Percentiles rank a stretch among this genome's conserved stretches.
Conservation (phyloP, 371 early-diverging fungal genomes). For the Chytridiales sp. region DNA sequence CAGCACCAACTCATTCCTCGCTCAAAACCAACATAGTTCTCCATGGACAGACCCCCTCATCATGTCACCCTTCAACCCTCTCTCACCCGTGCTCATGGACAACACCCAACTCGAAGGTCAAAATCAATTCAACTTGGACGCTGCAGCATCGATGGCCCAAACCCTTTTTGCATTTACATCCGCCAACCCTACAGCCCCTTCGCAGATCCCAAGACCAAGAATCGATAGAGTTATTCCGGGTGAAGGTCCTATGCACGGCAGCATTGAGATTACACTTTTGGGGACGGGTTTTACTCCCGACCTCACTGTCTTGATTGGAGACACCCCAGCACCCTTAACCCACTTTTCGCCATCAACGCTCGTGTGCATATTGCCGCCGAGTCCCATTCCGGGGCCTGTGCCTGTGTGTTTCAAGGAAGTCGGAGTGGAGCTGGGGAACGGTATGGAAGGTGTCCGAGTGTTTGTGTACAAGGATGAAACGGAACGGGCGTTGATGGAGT, state of each 20-base stretch:
- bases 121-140: too few species aligned
- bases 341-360: slow-evolving; percentile 72
- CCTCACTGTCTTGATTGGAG: slow-evolving; percentile 74
- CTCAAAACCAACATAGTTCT: too few species aligned
- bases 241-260: slow-evolving; percentile 79
- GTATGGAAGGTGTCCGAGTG: neutral
- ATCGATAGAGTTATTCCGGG: slow-evolving; percentile 31
- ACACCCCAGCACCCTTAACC: slow-evolving; percentile 60
- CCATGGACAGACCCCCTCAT: too few species aligned
- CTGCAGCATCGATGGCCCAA: too few species aligned
- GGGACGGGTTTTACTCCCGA: slow-evolving; percentile 73
- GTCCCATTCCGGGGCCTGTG: slow-evolving; percentile 69
- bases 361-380: slow-evolving; percentile 77
- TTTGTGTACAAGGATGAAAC: slow-evolving; percentile 61
- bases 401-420: slow-evolving; percentile 70
- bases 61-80: too few species aligned
- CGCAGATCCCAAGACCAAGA: slow-evolving; percentile 2
- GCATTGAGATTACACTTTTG: slow-evolving; percentile 70
- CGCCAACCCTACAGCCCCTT: too few species aligned
- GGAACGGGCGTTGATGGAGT: slow-evolving; percentile 76
- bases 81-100: too few species aligned
- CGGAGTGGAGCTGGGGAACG: slow-evolving; percentile 1
- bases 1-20: too few species aligned
- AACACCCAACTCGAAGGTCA: too few species aligned
- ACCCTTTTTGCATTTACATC: too few species aligned